Base-by-base conservation (phyloP, 371 early-diverging fungal species). In the Lichtheimia ornata region DNA sequence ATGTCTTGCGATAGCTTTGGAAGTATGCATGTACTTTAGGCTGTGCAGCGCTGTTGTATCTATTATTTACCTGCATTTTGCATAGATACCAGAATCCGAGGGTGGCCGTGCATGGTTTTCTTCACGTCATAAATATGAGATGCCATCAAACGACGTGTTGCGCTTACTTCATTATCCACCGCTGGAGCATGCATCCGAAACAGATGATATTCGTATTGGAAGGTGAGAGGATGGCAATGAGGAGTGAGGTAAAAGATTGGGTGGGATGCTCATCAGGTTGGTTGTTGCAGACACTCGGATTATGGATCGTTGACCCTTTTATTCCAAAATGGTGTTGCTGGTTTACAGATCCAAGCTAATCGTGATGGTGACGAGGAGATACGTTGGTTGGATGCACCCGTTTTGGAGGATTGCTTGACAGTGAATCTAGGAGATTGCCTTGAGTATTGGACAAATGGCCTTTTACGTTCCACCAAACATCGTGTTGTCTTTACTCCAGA, bases 391-490 rank as follows among this genome's bases (percentile, higher is more conserved):
- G 73, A 80, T n/a, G 87, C 81, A 13, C 80, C 83, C 6, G 77
- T 82, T 2, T 64, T 83, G 49, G 78, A 79, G 0, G 77, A 72
- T 27, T 70, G 81, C 17, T 66, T 86, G 27, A 60, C 87, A 22
- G 77, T 89, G 57, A 89, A 88, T 69, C 72, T 85, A 43, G 90
- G 78, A 3, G 88, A 89, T 61, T 76, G 84, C 30, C 57, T 90
- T 18, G 83, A 84, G 58, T 83, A 78, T 61, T 89, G 90, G 90
- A 84, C 87, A 6, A 76, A 75, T 35, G 83, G 81, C 4, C 57
- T 83, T 15, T 60, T 89, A 17, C 78, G 72, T 67, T 86, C 86
- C 1, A 86, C 84, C 18, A 76, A 72, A 61, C 88, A 88, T 57
- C 82, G 90, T 0, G 88, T 89, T n/a, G 71, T 85, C 47, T 80